phyloP scores from a whole-genome alignment of 768 basidiomycete species.

The Agaricus subrufescens region DNA sequence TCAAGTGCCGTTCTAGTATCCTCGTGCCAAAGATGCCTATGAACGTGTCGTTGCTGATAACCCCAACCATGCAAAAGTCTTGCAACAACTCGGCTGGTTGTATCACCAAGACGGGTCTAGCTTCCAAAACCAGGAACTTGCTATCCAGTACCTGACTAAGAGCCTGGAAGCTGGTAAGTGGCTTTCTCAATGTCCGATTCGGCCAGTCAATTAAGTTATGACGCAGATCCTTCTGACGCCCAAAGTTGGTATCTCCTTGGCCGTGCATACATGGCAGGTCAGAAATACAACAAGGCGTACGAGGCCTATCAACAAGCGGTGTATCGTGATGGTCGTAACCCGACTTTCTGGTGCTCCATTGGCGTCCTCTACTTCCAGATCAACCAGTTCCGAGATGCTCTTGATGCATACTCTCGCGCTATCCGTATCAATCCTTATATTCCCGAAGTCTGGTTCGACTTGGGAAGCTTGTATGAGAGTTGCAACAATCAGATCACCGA shows the following conservation, averaged over 20 bases:
- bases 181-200: conserved; percentile 1
- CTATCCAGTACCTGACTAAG: conserved; percentile 91
- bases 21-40: conserved; percentile 90
- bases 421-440: conserved; percentile 99
- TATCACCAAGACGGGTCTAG: conserved; percentile 94
- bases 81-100: conserved; percentile 97
- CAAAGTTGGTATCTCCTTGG: conserved; percentile 99
- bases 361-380: conserved; percentile 99
- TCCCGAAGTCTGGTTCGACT: conserved; percentile 92
- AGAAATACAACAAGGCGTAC: conserved; percentile 99
- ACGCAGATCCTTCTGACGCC: conserved; percentile 83
- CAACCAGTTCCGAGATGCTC: conserved; percentile 97
- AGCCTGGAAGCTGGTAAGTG: conserved; percentile 87
- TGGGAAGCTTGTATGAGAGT: conserved; percentile 94
- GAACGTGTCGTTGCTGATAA: conserved; percentile 93
- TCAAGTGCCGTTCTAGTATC: conserved; percentile 50
- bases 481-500: conserved; percentile 99
- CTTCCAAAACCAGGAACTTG: conserved; percentile 94
- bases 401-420: conserved; percentile 97
- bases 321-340: conserved; percentile 97
- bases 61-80: conserved; percentile 91
- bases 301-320: conserved; percentile 99
- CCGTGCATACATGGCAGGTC: conserved; percentile 97
- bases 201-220: conserved; percentile 6
- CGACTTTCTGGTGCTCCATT: conserved; percentile 99